phyloP scores from a whole-genome alignment of 1,284 basidiomycete species.

The Ganoderma multipileum region DNA sequence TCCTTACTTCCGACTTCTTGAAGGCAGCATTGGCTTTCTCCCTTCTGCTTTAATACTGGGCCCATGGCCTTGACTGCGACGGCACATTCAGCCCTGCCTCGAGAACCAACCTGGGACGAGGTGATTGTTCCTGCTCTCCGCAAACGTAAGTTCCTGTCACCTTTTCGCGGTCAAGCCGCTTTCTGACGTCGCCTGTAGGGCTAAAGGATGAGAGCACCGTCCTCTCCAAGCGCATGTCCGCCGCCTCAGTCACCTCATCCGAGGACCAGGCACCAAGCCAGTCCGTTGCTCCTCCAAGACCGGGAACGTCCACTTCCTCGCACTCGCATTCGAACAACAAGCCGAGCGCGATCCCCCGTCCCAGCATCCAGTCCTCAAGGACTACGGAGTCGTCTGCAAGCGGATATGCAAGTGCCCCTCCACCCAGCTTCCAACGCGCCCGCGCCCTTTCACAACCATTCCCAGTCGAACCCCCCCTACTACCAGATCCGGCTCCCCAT shows the following conservation, averaged over 20 bases:
- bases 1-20: constrained; percentile 32
- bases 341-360: constrained; percentile 56
- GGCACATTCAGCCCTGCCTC: constrained; percentile 56
- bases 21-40: constrained; percentile 32
- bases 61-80: constrained; percentile 47
- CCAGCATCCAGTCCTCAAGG: constrained; percentile 48
- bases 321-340: constrained; percentile 34
- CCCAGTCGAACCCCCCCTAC: constrained; percentile 40
- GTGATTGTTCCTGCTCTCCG: constrained; percentile 73
- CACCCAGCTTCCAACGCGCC: constrained; percentile 41
- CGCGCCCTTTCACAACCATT: constrained; percentile 72
- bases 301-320: constrained; percentile 33
- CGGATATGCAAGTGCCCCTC: constrained; percentile 23
- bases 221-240: constrained; percentile 75
- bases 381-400: constrained; percentile 32
- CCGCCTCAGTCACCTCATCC: constrained; percentile 67
- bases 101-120: constrained; percentile 72
- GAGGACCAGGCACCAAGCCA: constrained; percentile 40
- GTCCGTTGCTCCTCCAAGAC: constrained; percentile 31
- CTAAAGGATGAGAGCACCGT: constrained; percentile 76
- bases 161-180: neutral
- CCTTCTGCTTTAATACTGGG: constrained; percentile 14
- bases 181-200: constrained; percentile 50
- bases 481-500: constrained; percentile 38
- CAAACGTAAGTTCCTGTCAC: constrained; percentile 58